phyloP scores from a whole-genome alignment of 2,329 filamentous ascomycete genomes.

The Bisporella sp. region DNA sequence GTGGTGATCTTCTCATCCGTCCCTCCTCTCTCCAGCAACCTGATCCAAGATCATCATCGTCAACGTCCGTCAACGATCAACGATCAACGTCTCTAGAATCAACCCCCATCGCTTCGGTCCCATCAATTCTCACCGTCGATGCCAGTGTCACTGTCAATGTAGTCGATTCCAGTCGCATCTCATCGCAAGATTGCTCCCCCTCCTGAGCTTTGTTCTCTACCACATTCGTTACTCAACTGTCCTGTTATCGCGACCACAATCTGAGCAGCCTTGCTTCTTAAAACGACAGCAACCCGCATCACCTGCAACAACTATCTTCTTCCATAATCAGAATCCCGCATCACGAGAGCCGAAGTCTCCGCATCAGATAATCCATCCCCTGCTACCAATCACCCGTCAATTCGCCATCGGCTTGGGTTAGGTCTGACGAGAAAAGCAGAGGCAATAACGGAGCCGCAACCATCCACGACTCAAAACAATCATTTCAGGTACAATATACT shows the following conservation, averaged over 20 bases:
- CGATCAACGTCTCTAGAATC: no score
- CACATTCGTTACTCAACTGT: conserved; percentile 17
- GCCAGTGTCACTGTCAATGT: conserved; percentile 6
- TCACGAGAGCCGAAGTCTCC: conserved; percentile 3
- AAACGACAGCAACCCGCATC: conserved; percentile 6
- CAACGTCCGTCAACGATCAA: no score
- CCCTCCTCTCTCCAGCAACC: not conserved
- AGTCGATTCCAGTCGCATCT: conserved; percentile 1
- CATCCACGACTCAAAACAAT: no score
- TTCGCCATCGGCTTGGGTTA: no score
- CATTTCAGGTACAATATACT: no score
- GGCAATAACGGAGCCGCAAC: no score
- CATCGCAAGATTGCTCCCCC: not conserved
- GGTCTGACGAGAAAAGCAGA: no score
- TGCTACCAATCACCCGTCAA: no score
- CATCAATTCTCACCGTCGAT: conserved; percentile 4
- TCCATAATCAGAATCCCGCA: conserved; percentile 2
- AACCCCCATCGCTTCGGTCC: not conserved
- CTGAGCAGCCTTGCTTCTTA: conserved; percentile 1
- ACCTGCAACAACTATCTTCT: conserved; percentile 13
- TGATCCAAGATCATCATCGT: no score
- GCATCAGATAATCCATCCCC: conserved; percentile 7
- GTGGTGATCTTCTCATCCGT: not conserved
- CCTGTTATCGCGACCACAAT: conserved; percentile 8
- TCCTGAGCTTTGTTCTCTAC: conserved; percentile 17